Conservation (phyloP, 768 basidiomycete genomes). For the Podaxis sp. region DNA sequence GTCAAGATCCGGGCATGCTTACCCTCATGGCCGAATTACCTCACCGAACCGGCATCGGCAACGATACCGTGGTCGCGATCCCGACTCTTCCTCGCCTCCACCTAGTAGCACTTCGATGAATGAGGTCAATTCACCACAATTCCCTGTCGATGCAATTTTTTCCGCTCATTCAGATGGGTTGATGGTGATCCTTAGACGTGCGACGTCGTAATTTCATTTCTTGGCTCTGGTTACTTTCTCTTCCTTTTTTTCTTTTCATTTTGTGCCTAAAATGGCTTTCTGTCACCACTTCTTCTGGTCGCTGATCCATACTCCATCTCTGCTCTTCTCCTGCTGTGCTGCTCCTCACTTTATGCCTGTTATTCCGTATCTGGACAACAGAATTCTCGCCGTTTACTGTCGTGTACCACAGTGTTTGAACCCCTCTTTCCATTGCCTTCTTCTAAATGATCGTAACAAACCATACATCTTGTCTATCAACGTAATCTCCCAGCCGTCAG, state of each 20-base stretch:
- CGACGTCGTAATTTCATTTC: conserved; percentile 18
- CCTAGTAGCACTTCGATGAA: conserved; percentile 4
- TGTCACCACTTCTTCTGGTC: neutral
- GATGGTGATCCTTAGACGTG: conserved; percentile 69
- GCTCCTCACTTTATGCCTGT: neutral
- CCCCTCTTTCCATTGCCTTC: neutral
- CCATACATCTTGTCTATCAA: neutral
- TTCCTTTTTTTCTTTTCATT: neutral
- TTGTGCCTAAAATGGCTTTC: neutral
- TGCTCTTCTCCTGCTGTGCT: neutral
- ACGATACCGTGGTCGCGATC: conserved; percentile 17
- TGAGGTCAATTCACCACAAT: conserved; percentile 23
- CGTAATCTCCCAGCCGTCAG: neutral
- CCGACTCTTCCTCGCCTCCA: neutral
- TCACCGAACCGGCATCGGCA: conserved; percentile 14
- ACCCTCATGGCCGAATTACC: neutral
- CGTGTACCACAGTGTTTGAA: too few relatives aligned
- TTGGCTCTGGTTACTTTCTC: neutral
- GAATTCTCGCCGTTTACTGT: neutral
- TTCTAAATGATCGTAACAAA: neutral
- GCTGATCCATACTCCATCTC: neutral
- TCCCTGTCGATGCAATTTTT: conserved; percentile 75
- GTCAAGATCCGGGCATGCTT: neutral
- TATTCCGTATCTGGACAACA: neutral
- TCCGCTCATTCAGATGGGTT: conserved; percentile 84